These are phyloP conservation scores for Metschnikowia orientalis DNA, from an alignment of 805 yeast species.

Conservation along the genomic window DNA sequence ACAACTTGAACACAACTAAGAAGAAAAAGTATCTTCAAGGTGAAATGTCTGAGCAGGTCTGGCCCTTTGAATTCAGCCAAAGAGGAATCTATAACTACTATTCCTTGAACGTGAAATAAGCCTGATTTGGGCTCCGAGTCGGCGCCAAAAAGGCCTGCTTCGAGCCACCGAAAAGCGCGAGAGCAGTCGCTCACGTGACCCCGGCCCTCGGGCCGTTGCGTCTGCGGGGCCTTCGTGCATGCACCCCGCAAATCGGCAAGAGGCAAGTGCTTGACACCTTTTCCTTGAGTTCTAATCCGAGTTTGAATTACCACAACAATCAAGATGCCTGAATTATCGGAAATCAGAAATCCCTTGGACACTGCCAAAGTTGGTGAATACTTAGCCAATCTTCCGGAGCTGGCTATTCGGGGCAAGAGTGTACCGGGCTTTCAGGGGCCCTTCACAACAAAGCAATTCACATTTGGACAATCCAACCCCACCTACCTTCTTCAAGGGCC, in stretches of 20 bases:
- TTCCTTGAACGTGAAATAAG: slow-evolving; percentile 42
- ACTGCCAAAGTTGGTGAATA: slow-evolving; percentile 21
- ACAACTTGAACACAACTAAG: slow-evolving; percentile 33
- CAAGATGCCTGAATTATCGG: slow-evolving; percentile 23
- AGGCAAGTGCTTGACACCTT: too few relatives aligned
- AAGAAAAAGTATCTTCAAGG: slow-evolving; percentile 30
- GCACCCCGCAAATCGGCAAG: too few relatives aligned
- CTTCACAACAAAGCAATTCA: slow-evolving; percentile 45
- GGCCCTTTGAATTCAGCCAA: slow-evolving; percentile 51
- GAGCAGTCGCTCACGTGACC: too few relatives aligned
- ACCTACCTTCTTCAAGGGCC: slow-evolving; percentile 48
- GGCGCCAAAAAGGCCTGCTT: too few relatives aligned
- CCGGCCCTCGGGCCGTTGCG: background rate
- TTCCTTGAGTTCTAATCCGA: too few relatives aligned
- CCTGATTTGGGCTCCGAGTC: too few relatives aligned
- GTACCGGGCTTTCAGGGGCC: slow-evolving; percentile 16
- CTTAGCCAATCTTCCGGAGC: slow-evolving; percentile 16
- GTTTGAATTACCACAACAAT: too few relatives aligned
- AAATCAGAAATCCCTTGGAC: slow-evolving; percentile 34
- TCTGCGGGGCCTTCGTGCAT: background rate
- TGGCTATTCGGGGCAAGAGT: slow-evolving; percentile 23
- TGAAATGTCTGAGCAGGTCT: slow-evolving; percentile 33
- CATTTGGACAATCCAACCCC: slow-evolving; percentile 63
- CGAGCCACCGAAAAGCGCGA: too few relatives aligned
- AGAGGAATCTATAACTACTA: slow-evolving; percentile 58